phyloP scores from a whole-genome alignment of 1,139 yeast species.

The Yamadazyma atmosphaerica region DNA sequence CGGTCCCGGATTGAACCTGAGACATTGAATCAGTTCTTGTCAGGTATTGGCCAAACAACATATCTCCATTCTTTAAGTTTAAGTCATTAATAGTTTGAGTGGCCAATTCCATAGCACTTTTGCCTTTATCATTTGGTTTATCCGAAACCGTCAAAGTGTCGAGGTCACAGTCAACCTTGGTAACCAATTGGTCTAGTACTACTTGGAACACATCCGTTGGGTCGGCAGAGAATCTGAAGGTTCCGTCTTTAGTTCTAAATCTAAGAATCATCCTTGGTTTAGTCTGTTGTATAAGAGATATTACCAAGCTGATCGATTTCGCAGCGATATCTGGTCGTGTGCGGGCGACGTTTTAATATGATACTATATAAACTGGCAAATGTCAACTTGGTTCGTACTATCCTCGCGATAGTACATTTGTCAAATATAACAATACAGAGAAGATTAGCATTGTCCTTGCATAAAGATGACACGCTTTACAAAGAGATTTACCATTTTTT shows the following conservation, averaged over 20 bases:
- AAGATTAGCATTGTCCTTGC: slow-evolving; percentile 99
- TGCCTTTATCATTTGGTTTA: slow-evolving; percentile 51
- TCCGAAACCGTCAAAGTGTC: slow-evolving; percentile 41
- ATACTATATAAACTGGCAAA: background rate
- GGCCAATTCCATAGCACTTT: slow-evolving; percentile 41
- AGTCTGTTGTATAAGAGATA: slow-evolving; percentile 1
- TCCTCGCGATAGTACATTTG: slow-evolving; percentile 53
- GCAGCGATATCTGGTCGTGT: background rate
- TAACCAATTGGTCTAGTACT: slow-evolving; percentile 46
- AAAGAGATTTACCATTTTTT: slow-evolving; percentile 89
- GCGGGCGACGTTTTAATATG: background rate
- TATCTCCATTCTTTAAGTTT: slow-evolving; percentile 79
- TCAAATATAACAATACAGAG: slow-evolving; percentile 87
- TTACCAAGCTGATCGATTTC: background rate
- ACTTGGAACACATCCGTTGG: slow-evolving; percentile 46
- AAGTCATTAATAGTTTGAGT: slow-evolving; percentile 50
- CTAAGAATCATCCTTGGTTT: slow-evolving; percentile 52
- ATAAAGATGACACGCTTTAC: slow-evolving; percentile 98
- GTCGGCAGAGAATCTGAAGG: slow-evolving; percentile 64
- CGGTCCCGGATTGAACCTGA: slow-evolving; percentile 13
- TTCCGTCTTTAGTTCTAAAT: slow-evolving; percentile 83
- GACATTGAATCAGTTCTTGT: slow-evolving; percentile 9
- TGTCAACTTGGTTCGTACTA: slow-evolving; percentile 31
- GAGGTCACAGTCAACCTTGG: slow-evolving; percentile 34
- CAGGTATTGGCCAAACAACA: slow-evolving; percentile 62